Conservation (phyloP, 805 yeast species). For the Ogataea zsoltii region DNA sequence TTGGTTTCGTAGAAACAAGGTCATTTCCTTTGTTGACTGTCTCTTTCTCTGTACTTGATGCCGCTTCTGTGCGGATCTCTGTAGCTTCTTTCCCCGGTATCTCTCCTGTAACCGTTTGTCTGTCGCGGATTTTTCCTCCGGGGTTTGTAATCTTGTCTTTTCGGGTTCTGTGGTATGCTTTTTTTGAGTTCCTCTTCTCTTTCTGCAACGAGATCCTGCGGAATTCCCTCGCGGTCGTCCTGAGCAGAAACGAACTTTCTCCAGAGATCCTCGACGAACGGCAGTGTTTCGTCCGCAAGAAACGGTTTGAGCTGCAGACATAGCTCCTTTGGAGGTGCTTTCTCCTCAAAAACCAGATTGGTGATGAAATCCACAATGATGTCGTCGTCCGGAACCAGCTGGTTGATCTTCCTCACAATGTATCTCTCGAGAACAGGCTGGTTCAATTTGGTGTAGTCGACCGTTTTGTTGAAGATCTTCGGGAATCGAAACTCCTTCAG, state of each 20-base stretch:
- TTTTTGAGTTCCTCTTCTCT: slow-evolving; percentile 1
- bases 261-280: slow-evolving; percentile 48
- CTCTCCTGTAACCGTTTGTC: too few relatives aligned
- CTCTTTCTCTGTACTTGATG: neutral
- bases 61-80: neutral
- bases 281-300: slow-evolving; percentile 40
- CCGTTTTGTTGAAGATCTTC: slow-evolving; percentile 34
- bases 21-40: slow-evolving; percentile 1
- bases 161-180: neutral
- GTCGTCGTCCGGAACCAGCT: slow-evolving; percentile 51
- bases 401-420: slow-evolving; percentile 37
- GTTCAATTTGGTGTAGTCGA: slow-evolving; percentile 43
- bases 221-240: slow-evolving; percentile 46
- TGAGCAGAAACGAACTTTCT: slow-evolving; percentile 44
- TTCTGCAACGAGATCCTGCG: slow-evolving; percentile 32
- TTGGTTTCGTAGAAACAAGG: too few relatives aligned
- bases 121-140: too few relatives aligned
- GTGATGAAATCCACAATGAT: slow-evolving; percentile 44
- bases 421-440: slow-evolving; percentile 40
- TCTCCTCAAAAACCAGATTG: slow-evolving; percentile 41
- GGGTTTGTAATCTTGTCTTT: too few relatives aligned
- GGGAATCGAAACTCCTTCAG: slow-evolving; percentile 33
- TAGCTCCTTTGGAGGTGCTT: slow-evolving; percentile 42
- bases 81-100: neutral
- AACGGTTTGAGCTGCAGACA: slow-evolving; percentile 47